These are phyloP conservation scores for Aspergillus nidulans DNA, from an alignment of 495 filamentous ascomycete genomes.

Conservation along the genomic window DNA sequence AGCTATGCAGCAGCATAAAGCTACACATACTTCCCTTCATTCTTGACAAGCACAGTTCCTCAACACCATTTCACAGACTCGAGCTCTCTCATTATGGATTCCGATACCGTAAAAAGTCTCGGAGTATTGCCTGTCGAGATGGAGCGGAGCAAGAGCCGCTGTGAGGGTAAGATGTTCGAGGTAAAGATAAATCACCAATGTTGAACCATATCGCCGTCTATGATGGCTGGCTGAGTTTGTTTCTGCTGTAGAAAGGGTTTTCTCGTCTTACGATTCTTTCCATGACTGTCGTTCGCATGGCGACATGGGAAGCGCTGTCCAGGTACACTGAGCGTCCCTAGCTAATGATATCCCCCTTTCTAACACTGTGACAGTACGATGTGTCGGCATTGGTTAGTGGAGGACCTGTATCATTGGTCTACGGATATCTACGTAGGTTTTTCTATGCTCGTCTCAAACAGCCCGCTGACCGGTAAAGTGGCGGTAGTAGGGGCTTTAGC, in stretches of 20 bases:
- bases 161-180: neutral
- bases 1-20: too few relatives aligned
- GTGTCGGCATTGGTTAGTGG: neutral
- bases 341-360: too few relatives aligned
- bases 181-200: neutral
- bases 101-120: neutral
- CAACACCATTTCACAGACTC: too few relatives aligned
- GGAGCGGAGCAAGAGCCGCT: neutral
- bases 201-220: too few relatives aligned
- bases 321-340: neutral
- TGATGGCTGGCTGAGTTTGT: neutral
- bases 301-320: conserved; percentile 5
- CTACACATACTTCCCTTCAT: too few relatives aligned
- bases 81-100: neutral
- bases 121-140: neutral
- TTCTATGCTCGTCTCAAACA: neutral
- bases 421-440: neutral
- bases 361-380: neutral
- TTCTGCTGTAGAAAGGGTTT: neutral
- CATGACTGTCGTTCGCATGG: neutral
- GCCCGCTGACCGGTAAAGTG: neutral
- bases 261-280: neutral
- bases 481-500: neutral
- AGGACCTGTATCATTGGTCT: neutral
- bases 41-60: too few relatives aligned